Evolutionary conservation across 2,329 filamentous ascomycete species (phyloP), one percentile per base, ranked within the genome.

Genomic region (Fusarium acutatum): DNA sequence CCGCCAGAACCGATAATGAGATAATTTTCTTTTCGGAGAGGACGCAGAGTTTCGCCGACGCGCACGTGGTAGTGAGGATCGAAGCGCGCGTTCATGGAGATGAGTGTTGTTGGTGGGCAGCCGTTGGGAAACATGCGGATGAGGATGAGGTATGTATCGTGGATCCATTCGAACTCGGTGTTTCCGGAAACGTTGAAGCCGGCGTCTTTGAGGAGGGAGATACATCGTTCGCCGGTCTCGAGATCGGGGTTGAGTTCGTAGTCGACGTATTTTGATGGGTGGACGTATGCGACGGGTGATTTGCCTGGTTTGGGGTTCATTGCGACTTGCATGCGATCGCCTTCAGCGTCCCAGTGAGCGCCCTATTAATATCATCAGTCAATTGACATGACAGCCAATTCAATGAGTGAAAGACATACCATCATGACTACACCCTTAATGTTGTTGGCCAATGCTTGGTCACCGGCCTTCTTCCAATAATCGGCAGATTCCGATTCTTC

Each of bases 71-170:
- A 78, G n/a, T 78, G 75, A 1, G 76, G 74, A 12, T 78, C 75
- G 53, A 73, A 75, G 4, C 68, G 66, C 4, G 72, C 68, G 63
- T 77, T 78, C 74, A 77, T 75, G 12, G 71, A 75, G 44, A 78
- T 74, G 22, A 78, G 68, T 1, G 89, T 91, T 1, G 91, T 92
- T 0, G 91, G 91, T 4, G 91, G 91, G 75, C 89, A 92, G n/a
- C 83, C 84, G 5, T 77, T 72, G 0, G 91, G 91, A 72, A 93
- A 93, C 91, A 93, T 93, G 60, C 90, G 85, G 77, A 93, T 91
- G 14, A 93, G 83, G 64, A 93, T 88, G 7, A 93, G 85, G 77
- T 90, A 93, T 0, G 89, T 92, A 80, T 93, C 91, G 82, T 93
- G 91, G 78, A 93, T 93, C 91, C 91, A 93, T 77, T 93, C 88